Base-by-base conservation (phyloP, 192 early-diverging fungal genomes). In the Gamsiella multidivaricata region DNA sequence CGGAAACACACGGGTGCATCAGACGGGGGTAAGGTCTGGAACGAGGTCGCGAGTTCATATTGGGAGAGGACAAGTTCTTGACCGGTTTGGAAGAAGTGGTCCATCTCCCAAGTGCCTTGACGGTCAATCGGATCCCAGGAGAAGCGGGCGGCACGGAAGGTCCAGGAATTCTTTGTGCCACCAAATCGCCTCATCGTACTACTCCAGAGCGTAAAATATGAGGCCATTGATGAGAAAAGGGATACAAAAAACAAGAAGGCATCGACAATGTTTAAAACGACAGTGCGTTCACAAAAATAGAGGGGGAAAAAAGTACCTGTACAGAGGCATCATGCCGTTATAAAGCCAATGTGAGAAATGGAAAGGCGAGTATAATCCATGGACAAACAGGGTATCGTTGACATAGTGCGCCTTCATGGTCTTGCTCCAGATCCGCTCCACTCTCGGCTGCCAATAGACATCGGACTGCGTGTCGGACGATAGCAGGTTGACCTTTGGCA, bases 321-420 rank as follows among this genome's bases (percentile, higher is more conserved):
- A 86, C 0, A 86, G 56, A 46, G 82, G 85, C 12, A 82, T 69
- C 62, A 86, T 69, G 0, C 85, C 82, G 57, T 86, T 86, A 36
- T 70, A 86, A 14, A 86, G 43, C 61, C 63, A 81, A 36, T 86
- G 82, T 0, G 82, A 80, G 33, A 84, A 84, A 51, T 84, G 82
- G 23, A 45, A 80, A 0, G 84, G 82, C 28, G 61, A 65, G 32
- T 81, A 82, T 3, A 86, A 42, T 5, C 78, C 74, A 50, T 84
- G 82, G n/a, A 84, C 81, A 61, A 75, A 81, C 8, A 85, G 2
- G 0, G 71, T 79, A 6, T 85, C 81, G 25, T 82, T 53, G 26
- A 85, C 70, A 50, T 68, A 74, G 7, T 71, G 65, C 0, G 49
- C 74, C 20, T 41, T 31, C 4, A 53, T 63, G 22, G 42, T 29